Conservation (phyloP, 305 asterid species). For the Fraxinus dipetala region DNA sequence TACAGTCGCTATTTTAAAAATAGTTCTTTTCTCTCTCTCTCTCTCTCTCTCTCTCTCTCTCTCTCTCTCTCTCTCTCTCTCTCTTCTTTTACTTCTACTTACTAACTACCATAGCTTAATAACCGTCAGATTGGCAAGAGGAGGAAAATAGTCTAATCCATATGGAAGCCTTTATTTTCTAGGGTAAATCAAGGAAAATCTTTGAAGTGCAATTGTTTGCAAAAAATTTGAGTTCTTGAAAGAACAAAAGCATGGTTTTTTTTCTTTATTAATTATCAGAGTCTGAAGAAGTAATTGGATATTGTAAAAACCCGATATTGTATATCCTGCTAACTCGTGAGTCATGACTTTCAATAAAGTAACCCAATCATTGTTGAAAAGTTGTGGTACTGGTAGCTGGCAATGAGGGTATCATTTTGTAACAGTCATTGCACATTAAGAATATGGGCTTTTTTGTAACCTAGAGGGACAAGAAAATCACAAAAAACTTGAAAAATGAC, state of each 20-base stretch:
- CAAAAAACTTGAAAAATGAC: background rate
- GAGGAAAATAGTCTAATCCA: background rate
- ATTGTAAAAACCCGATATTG: background rate
- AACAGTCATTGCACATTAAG: background rate
- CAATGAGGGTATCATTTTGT: background rate
- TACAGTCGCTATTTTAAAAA: background rate
- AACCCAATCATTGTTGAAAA: background rate
- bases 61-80: background rate
- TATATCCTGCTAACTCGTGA: background rate
- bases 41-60: too few species aligned
- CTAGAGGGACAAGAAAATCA: background rate
- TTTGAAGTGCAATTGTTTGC: background rate
- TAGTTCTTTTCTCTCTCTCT: background rate
- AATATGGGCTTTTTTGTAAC: background rate
- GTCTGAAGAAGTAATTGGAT: background rate
- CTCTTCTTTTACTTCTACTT: background rate
- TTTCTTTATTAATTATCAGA: background rate
- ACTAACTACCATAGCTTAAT: background rate
- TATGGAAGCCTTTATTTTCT: background rate
- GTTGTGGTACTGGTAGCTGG: background rate
- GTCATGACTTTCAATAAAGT: background rate
- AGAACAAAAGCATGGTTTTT: background rate
- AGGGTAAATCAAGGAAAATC: background rate
- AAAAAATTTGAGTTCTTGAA: background rate
- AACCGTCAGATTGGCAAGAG: background rate